phyloP scores from a whole-genome alignment of 257 asterid species.

The Eucommia ulmoides region DNA sequence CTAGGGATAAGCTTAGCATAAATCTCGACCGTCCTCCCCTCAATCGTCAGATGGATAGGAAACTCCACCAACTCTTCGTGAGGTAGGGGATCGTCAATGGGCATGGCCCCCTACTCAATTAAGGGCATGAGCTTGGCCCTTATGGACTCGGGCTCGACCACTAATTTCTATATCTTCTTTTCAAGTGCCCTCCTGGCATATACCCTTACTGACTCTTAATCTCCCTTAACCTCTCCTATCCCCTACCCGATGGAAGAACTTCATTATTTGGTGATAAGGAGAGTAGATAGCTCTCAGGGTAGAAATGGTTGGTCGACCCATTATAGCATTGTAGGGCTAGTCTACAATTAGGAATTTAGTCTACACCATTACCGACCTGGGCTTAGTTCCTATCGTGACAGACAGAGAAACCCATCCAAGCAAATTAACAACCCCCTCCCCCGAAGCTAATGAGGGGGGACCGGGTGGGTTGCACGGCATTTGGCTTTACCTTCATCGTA shows the following conservation, averaged over 20 bases:
- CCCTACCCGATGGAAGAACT: background rate
- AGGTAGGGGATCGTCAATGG: background rate
- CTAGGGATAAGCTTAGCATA: no score
- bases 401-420: no score
- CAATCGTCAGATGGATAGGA: no score
- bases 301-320: background rate
- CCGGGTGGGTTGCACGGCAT: no score
- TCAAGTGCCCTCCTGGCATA: background rate
- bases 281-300: background rate
- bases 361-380: no score
- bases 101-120: background rate
- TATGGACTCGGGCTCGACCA: background rate
- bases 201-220: background rate
- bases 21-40: no score
- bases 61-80: no score
- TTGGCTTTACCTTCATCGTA: background rate
- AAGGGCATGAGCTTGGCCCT: background rate
- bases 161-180: background rate
- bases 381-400: background rate
- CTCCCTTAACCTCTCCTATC: background rate
- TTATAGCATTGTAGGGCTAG: background rate
- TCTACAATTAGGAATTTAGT: background rate
- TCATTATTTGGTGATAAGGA: background rate
- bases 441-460: no score
- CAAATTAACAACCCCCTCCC: no score